Percentiles rank a stretch among this genome's conserved stretches.
Evolutionary conservation across 345 rosid species (phyloP).

Genomic region (Cardamine occulta): DNA sequence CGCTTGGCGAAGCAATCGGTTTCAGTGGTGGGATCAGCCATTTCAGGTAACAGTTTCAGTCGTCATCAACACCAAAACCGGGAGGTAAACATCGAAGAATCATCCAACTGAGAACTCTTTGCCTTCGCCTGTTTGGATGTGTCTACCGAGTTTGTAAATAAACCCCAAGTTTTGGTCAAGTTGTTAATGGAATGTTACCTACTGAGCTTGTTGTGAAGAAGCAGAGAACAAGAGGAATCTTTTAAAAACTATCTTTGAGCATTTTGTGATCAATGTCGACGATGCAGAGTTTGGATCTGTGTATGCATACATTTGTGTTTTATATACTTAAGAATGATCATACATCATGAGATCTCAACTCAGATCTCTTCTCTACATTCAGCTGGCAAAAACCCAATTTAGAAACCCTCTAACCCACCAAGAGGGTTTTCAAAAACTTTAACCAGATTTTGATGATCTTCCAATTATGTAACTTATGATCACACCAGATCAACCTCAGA

Average conservation of each 20-base stretch:
- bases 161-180: constrained; percentile 33
- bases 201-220: constrained; percentile 23
- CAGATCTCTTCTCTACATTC: constrained; percentile 18
- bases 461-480: constrained; percentile 29
- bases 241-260: background rate
- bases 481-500: constrained; percentile 23
- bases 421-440: constrained; percentile 30
- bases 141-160: constrained; percentile 29
- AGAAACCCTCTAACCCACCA: constrained; percentile 29
- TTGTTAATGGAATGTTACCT: constrained; percentile 19
- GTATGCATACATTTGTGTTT: constrained; percentile 27
- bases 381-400: background rate
- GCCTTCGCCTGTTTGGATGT: background rate
- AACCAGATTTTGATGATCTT: constrained; percentile 35
- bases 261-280: constrained; percentile 15
- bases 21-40: constrained; percentile 58
- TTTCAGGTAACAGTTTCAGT: constrained; percentile 56
- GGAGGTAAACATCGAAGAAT: constrained; percentile 32
- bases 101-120: constrained; percentile 17
- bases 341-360: constrained; percentile 20
- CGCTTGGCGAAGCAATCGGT: constrained; percentile 68
- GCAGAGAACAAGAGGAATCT: constrained; percentile 18
- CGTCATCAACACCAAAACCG: constrained; percentile 37
- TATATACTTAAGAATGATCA: constrained; percentile 28
- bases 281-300: background rate